Evolutionary conservation across 345 rosid genomes (phyloP), one percentile per base, ranked within the genome.

Genomic region (Bruguiera gymnorhiza): DNA sequence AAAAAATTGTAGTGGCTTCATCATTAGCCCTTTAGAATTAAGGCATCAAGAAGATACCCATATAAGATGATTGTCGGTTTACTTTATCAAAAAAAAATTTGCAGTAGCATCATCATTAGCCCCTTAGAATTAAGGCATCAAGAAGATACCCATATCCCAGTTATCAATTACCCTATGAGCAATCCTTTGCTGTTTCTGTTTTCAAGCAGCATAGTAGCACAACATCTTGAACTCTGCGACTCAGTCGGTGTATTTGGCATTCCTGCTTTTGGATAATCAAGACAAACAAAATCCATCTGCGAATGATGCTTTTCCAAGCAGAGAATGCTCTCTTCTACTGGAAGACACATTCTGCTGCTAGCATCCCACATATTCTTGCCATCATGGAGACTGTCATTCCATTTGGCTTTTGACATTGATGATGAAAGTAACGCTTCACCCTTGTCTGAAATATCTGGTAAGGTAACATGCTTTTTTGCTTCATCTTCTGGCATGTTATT

Each of bases 151-250:
- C 6, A 46, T 46, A 69, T 61, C 63, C 55, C 72, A 68, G 31
- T 66, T 58, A 68, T 16, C 61, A 76, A 69, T 80, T 89, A 93
- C 97, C 98, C 84, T 27, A 68, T 55, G 58, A 70, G 69, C 6
- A 78, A 68, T 70, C 75, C 82, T 71, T 52, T 73, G 59, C 63
- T 50, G n/a, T 81, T 73, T 65, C 75, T 76, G 75, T 82, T 83
- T 82, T 83, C 88, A 48, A 94, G 84, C 80, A 94, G 84, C 73
- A 91, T 48, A 71, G 82, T 71, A 61, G 96, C 91, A 75, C 95
- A 89, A 68, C 83, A 81, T 72, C 87, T 87, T n/a, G 88, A 80
- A 70, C 75, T 73, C 77, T 75, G 86, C 57, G 63, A 79, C 76
- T 76, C 73, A 20, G 79, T 74, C 67, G 78, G 75, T 69, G 76